Evolutionary conservation across 768 basidiomycete genomes (phyloP), one percentile per base, ranked within the genome.

Genomic region (Collybia nuda): DNA sequence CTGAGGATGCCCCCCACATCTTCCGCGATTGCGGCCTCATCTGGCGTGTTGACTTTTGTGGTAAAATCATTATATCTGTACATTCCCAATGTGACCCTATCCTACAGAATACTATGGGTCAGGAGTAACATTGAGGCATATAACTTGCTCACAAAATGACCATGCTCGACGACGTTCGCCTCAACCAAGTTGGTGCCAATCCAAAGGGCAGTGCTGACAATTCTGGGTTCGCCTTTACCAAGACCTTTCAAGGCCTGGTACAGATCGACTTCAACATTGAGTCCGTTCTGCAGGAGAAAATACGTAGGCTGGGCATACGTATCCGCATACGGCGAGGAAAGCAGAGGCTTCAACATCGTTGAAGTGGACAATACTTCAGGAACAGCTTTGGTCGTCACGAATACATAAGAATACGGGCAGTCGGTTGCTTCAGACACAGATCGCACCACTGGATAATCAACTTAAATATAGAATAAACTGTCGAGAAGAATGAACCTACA

Each of bases 301-400:
- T 83, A 84, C 1, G 74, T 78, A 1, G 84, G 84, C 56, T 84
- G 81, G 4, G 71, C 55, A 53, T 73, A 69, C 40, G 59, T 59
- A 26, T 77, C 71, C 42, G 68, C 57, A 67, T 84, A 81, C 19
- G 76, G 67, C 1, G 67, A 38, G 2, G 74, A 72, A 40, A 90
- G 63, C 32, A 90, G 62, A 5, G 84, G 79, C 6, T 70, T 69
- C 19, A 91, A 73, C 6, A 90, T 62, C 3, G 67, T 62, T 0
- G 87, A 70, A 5, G 84, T 88, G 9, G 74, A 77, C 1, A 68
- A 59, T 8, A 86, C 59, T 57, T 91, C 88, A 3, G 88, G 88
- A 15, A 90, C 67, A 3, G 82, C 81, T 62, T 91, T 91, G 1
- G 86, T 88, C 3, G 84, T 75, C 41, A 89, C 62, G 24, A 91